Percentiles rank a stretch among this genome's conserved stretches.
phyloP scores from a whole-genome alignment of 2,329 filamentous ascomycete genomes.

The Exophiala xenobiotica region DNA sequence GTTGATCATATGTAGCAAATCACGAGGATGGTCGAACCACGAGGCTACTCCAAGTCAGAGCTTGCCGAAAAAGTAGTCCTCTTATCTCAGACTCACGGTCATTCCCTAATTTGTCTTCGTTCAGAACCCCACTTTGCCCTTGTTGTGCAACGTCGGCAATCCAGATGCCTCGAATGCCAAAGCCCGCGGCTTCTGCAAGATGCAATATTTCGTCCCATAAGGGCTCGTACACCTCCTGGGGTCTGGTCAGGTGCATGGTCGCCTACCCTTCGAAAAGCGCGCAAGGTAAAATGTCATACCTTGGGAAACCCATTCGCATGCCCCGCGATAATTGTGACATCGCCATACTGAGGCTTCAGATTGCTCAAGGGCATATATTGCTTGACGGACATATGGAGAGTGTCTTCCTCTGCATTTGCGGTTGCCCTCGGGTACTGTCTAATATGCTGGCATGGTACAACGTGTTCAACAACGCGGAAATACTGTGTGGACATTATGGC shows the following conservation, averaged over 20 bases:
- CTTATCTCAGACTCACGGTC: constrained; percentile 51
- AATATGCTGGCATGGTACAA: not conserved
- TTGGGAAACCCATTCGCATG: not conserved
- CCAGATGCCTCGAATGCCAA: constrained; percentile 78
- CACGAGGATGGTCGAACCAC: not conserved
- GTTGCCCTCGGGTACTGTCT: not conserved
- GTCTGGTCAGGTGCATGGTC: too few species aligned
- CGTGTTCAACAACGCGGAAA: not conserved
- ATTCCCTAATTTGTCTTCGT: constrained; percentile 73
- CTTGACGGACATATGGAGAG: not conserved
- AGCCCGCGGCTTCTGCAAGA: constrained; percentile 44
- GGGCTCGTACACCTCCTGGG: not conserved
- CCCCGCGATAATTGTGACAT: not conserved
- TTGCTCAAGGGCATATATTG: not conserved
- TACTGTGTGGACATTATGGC: too few species aligned
- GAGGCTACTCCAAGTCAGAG: not conserved
- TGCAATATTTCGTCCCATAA: not conserved
- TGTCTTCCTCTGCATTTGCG: not conserved
- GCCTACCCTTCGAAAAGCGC: too few species aligned
- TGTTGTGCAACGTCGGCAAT: constrained; percentile 86
- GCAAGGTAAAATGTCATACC: too few species aligned
- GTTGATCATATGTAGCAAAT: not conserved
- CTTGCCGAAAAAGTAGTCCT: not conserved
- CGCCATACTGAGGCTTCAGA: not conserved
- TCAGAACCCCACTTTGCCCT: constrained; percentile 73